Conservation (phyloP, 257 asterid species). For the Fraxinus quadrangulata region DNA sequence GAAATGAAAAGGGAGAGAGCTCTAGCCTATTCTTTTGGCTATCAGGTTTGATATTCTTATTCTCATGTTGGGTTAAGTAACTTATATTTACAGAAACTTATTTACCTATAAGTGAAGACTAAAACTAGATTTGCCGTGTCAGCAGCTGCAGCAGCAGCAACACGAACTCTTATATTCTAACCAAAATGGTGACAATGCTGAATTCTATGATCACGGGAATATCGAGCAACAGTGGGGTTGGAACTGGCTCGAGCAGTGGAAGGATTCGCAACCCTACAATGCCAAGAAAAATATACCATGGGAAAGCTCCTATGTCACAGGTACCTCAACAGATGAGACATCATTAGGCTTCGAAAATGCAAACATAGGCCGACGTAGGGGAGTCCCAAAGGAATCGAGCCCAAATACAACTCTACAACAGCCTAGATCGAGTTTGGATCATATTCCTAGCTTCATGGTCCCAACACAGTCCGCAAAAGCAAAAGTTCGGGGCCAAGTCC, state of each 20-base stretch:
- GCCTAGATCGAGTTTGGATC: conserved; percentile 26
- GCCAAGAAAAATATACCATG: conserved; percentile 41
- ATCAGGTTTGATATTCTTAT: conserved; percentile 48
- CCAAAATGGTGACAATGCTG: conserved; percentile 24
- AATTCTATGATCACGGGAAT: conserved; percentile 29
- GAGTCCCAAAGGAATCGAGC: conserved; percentile 42
- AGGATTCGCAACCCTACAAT: conserved; percentile 72
- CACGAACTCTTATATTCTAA: conserved; percentile 32
- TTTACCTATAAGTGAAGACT: background rate
- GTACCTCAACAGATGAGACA: conserved; percentile 40
- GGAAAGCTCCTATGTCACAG: conserved; percentile 48
- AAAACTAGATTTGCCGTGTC: background rate
- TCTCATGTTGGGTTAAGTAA: background rate
- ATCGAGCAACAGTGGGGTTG: conserved; percentile 70
- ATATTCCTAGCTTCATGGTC: conserved; percentile 80
- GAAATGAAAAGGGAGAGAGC: conserved; percentile 67
- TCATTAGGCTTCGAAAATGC: conserved; percentile 22
- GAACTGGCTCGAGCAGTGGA: conserved; percentile 94
- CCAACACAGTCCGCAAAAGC: conserved; percentile 89
- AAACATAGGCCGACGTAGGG: conserved; percentile 35
- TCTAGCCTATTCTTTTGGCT: conserved; percentile 73
- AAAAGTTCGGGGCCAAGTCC: conserved; percentile 57
- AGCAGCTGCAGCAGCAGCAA: conserved; percentile 38
- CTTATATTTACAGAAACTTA: background rate
- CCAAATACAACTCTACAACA: conserved; percentile 41